Evolutionary conservation across 768 basidiomycete species (phyloP), one percentile per base, ranked within the genome.

Genomic region (Filobasidium floriforme): DNA sequence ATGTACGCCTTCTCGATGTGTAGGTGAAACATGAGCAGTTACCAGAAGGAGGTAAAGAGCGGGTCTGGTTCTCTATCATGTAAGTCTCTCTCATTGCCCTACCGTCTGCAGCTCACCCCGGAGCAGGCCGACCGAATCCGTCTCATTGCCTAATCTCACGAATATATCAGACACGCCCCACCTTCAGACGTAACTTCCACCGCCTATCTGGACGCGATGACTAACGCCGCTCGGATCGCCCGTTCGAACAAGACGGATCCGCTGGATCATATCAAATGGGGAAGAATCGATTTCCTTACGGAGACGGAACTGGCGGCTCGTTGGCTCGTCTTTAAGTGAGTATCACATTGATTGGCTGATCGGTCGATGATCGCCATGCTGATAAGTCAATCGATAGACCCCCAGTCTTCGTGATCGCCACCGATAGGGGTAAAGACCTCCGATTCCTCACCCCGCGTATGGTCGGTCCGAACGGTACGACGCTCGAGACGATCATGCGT

Each of bases 201-300:
- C 76, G 81, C 82, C 59, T 83, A 89, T 52, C 89, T 92, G 77
- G 75, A 85, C 40, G 80, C 85, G 32, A 92, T 90, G 72, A 90
- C 91, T 72, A 81, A 83, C 12, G 84, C 90, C 1, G 89, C 82
- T 76, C 88, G 90, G 75, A 79, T 83, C 68, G 83, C 86, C 6
- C 22, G 41, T 10, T 62, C 84, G 41, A 74, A 84, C 15, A 83
- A 82, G 24, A 51, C 51, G 64, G 83, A 82, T 11, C 89, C 88
- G 74, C 78, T 89, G 19, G 85, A 85, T 2, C 76, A 89, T 73
- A 83, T 92, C 65, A 86, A 84, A 65, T 93, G 88, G 84, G 92
- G 85, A 60, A 85, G 92, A 68, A 85, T 94, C 66, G 90, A 93
- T 80, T 94, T 92, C 77, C 80, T 91, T 69, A 86, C 87, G 68